Conservation (phyloP, 1,284 basidiomycete genomes). For the Microbotryum silenes-acaulis region DNA sequence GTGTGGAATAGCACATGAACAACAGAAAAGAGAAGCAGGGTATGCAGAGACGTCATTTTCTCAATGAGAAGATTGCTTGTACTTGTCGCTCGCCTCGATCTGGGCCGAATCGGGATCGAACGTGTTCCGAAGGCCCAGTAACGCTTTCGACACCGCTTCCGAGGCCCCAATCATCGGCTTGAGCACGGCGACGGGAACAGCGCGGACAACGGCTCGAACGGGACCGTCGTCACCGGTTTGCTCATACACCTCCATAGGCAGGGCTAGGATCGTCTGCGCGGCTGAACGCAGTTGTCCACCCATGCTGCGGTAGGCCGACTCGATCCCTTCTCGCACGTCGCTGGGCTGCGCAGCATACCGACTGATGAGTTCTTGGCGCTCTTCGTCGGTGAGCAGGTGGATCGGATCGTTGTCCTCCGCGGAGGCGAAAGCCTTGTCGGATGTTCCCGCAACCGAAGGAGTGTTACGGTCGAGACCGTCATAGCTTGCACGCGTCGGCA, state of each 20-base stretch:
- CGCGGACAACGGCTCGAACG: conserved; percentile 82
- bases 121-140: conserved; percentile 80
- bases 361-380: conserved; percentile 55
- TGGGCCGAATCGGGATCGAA: conserved; percentile 35
- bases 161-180: conserved; percentile 95
- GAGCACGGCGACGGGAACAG: conserved; percentile 91
- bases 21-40: background rate
- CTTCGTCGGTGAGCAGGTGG: conserved; percentile 32
- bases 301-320: conserved; percentile 78
- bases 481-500: background rate
- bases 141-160: conserved; percentile 89
- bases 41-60: background rate
- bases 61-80: conserved; percentile 18
- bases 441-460: background rate
- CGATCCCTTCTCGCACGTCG: conserved; percentile 77
- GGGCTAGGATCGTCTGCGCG: conserved; percentile 94
- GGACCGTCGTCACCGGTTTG: conserved; percentile 81
- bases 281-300: conserved; percentile 78
- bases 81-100: conserved; percentile 31
- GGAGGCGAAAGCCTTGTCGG: background rate
- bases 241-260: conserved; percentile 99
- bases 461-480: background rate
- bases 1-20: no score
- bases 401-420: background rate
- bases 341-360: conserved; percentile 84